Evolutionary conservation across 371 early-diverging fungal species (phyloP), one percentile per base, ranked within the genome.

Genomic region (Haplosporangium sp.): DNA sequence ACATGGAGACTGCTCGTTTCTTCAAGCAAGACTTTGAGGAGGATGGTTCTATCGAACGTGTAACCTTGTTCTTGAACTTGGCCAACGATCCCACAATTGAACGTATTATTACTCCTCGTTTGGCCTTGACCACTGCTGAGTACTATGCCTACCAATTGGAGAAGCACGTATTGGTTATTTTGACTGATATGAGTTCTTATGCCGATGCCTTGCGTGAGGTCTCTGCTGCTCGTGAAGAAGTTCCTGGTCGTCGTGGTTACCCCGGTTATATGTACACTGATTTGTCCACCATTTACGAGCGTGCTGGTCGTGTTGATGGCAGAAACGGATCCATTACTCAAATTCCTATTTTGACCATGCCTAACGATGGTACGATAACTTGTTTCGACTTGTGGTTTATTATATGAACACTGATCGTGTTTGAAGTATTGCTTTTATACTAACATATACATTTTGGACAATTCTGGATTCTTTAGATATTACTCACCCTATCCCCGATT

Each of bases 201-300:
- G 99, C 99, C 20, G 99, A 99, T 91, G 99, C 99, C 11, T 90
- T 99, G 84, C 96, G 99, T 93, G 99, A 99, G 85, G 95, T 96
- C 84, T 99, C 99, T 68, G 99, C 99, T 71, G 99, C 99, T 39
- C 95, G 99, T 88, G 99, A 99, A 90, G 99, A 99, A 90, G 99
- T 99, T 6, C 99, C 99, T 8, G 99, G 99, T 84, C 96, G 99
- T 88, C 96, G 99, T 88, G 99, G 99, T 86, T 99, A 99, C 88
- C 99, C 99, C 20, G 99, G 99, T 89, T 99, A 99, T 86, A 99
- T 99, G 99, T 99, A 99, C 91, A 99, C 99, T 40, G 99, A 99
- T 92, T 92, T 99, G 89, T 96, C 99, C 37, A 99, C 99, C 66
- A 98, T 99, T 72, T 99, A 99, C 82, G 99, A 99, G 87, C 95